These are phyloP conservation scores for Backusella sp. DNA, from an alignment of 192 early-diverging fungal genomes.

Conservation along the genomic window DNA sequence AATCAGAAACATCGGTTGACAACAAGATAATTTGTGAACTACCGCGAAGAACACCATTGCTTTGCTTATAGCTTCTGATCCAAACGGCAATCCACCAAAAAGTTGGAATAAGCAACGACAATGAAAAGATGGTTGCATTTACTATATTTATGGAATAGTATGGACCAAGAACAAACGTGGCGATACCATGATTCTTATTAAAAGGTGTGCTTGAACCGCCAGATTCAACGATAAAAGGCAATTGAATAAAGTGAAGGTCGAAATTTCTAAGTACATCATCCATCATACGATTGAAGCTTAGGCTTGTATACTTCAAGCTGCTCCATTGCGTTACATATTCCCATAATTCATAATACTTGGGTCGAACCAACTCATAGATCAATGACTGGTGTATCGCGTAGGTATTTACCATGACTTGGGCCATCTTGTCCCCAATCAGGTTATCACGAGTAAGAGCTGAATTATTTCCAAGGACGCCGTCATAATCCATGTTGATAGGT, in stretches of 20 bases:
- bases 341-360: neutral
- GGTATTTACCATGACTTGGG: neutral
- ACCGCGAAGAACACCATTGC: neutral
- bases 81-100: neutral
- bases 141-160: neutral
- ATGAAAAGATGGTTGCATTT: neutral
- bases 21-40: neutral
- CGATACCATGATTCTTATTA: neutral
- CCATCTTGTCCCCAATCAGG: neutral
- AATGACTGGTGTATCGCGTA: constrained; percentile 6
- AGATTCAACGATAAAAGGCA: neutral
- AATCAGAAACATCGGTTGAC: neutral
- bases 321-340: neutral
- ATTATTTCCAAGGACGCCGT: neutral
- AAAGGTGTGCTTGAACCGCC: neutral
- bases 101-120: neutral
- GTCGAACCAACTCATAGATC: neutral
- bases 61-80: neutral
- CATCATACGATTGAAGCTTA: neutral
- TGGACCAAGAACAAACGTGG: neutral
- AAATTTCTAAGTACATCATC: neutral
- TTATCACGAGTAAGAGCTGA: neutral
- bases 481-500: constrained; percentile 2
- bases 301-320: neutral
- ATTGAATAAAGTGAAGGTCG: neutral